Evolutionary conservation across 352 stramenopile species (phyloP), one percentile per base, ranked within the genome.

Genomic region (Phytophthora constricta): DNA sequence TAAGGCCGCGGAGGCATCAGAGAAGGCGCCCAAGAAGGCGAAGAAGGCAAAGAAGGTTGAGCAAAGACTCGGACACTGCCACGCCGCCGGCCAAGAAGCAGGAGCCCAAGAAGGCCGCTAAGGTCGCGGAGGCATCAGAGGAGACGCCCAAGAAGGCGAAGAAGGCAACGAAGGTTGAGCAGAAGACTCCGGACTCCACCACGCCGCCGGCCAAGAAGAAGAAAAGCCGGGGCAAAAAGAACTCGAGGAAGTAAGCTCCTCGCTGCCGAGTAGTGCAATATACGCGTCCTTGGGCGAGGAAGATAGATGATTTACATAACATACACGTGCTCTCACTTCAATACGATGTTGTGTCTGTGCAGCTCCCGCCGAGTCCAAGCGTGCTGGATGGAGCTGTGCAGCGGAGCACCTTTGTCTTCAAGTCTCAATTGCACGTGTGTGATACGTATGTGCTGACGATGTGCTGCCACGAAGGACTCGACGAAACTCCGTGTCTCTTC

Each of bases 271-370:
- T 20, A 14, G 5, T 20, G 27, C 34, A 45, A 16, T 41, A 10
- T 19, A 47, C 31, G 34, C 46, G 42, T 27, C 66, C 27, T 23
- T 50, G 62, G 25, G 23, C 41, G 28, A 63, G 67, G 55, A 74
- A 65, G 59, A 77, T 74, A 77, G 59, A 74, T 71, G 59, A 77
- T 77, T 65, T 70, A 45, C 54, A 73, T 52, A 73, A 70, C 53
- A 74, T 73, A 70, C 68, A 72, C 62, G 52, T 58, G 48, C 48
- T 67, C 54, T 62, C 51, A 60, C 41, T 60, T 11, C 31, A n/a
- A n/a, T n/a, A n/a, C n/a, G n/a, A n/a, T n/a, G n/a, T n/a, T n/a
- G n/a, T n/a, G n/a, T n/a, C n/a, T n/a, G n/a, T n/a, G n/a, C n/a
- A n/a, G n/a, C n/a, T n/a, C n/a, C n/a, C n/a, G n/a, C n/a, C n/a